Evolutionary conservation across 2,329 filamentous ascomycete genomes (phyloP).

Genomic region (Verticillium tricorpus): DNA sequence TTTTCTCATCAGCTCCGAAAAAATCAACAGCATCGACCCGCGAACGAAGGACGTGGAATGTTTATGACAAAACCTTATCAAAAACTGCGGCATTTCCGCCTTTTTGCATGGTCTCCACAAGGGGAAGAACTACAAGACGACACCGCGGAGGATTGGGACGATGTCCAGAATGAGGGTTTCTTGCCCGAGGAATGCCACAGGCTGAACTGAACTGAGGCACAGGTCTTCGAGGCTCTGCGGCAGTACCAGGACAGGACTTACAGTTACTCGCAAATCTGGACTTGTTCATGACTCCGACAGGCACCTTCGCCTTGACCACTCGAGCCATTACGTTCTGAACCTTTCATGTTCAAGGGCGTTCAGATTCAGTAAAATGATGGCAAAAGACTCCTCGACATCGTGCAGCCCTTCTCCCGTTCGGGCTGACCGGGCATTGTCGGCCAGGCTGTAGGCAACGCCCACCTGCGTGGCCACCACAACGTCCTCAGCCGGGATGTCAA

Average conservation of each 20-base stretch:
- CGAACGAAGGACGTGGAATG: conserved; percentile 8
- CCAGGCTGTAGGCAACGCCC: conserved; percentile 12
- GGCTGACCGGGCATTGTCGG: conserved; percentile 16
- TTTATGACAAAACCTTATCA: neutral
- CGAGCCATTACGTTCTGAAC: neutral
- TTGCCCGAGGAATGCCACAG: conserved; percentile 5
- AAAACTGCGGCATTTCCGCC: neutral
- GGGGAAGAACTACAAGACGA: conserved; percentile 2
- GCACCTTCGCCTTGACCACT: neutral
- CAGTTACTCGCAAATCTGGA: conserved; percentile 9
- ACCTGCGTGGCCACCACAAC: conserved; percentile 15
- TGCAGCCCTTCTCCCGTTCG: conserved; percentile 1
- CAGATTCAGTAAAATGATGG: conserved; percentile 15
- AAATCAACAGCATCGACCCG: conserved; percentile 5
- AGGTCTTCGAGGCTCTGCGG: conserved; percentile 12
- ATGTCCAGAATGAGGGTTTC: conserved; percentile 13
- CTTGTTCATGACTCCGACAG: conserved; percentile 3
- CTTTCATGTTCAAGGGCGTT: conserved; percentile 12
- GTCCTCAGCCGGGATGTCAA: conserved; percentile 19
- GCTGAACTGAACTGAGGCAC: conserved; percentile 11
- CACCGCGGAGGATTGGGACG: conserved; percentile 13
- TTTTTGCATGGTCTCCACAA: conserved; percentile 3
- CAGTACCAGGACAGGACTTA: conserved; percentile 13
- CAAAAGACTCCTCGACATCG: conserved; percentile 8
- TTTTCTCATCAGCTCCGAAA: conserved; percentile 12